A percentile compares a stretch with the other conserved stretches of the same genome.
These are phyloP conservation scores for Lentinula novae-zelandiae DNA, from an alignment of 1,284 basidiomycete species.

Conservation along the genomic window DNA sequence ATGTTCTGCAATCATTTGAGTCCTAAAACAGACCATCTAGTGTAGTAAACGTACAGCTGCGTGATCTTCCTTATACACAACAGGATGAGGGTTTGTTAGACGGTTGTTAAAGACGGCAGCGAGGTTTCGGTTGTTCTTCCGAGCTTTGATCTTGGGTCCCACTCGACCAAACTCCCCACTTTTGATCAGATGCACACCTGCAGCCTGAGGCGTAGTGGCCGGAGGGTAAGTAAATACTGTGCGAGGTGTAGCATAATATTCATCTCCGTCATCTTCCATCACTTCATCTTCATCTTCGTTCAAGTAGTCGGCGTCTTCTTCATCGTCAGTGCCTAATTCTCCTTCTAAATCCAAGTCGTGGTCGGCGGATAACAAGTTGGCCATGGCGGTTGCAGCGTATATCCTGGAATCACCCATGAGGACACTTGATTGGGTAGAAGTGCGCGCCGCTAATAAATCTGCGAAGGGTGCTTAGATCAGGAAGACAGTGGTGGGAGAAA, in stretches of 20 bases:
- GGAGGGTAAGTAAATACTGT: conserved; percentile 39
- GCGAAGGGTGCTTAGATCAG: background rate
- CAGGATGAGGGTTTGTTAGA: conserved; percentile 32
- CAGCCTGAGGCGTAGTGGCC: conserved; percentile 63
- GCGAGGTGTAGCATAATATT: conserved; percentile 23
- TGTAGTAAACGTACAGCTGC: conserved; percentile 36
- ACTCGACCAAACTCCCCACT: conserved; percentile 86
- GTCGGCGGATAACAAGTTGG: conserved; percentile 21
- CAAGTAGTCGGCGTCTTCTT: conserved; percentile 26
- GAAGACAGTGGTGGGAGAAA: background rate
- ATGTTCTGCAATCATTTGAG: conserved; percentile 45
- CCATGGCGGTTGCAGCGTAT: background rate
- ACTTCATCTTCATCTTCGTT: conserved; percentile 30
- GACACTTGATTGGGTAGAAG: background rate
- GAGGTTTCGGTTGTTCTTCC: conserved; percentile 40
- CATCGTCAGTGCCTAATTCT: conserved; percentile 9
- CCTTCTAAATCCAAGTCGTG: conserved; percentile 22
- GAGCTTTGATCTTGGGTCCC: conserved; percentile 39
- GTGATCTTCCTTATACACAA: conserved; percentile 48
- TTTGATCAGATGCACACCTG: conserved; percentile 68
- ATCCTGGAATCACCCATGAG: background rate
- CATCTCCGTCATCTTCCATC: conserved; percentile 36
- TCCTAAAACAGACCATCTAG: background rate
- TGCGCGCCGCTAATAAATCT: conserved; percentile 5
- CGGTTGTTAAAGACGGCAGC: conserved; percentile 45